phyloP scores from a whole-genome alignment of 2,329 filamentous ascomycete genomes.

The Neofusicoccum kwambonambiense region DNA sequence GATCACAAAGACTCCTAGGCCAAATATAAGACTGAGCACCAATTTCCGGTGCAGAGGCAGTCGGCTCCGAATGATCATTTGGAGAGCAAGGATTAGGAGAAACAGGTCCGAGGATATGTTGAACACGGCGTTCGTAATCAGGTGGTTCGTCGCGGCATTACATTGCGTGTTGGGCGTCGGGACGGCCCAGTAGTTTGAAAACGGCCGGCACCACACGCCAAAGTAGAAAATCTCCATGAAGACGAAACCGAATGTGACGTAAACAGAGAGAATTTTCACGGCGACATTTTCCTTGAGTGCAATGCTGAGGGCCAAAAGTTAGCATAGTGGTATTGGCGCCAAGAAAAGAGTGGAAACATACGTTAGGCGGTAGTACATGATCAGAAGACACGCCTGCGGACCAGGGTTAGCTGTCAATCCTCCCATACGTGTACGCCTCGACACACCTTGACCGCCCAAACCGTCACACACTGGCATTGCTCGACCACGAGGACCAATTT shows the following conservation, averaged over 20 bases:
- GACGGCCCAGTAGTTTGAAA: constrained; percentile 36
- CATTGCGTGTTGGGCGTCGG: constrained; percentile 35
- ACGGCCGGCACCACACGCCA: constrained; percentile 41
- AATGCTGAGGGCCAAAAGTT: constrained; percentile 15
- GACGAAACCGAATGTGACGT: constrained; percentile 34
- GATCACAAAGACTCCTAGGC: constrained; percentile 44
- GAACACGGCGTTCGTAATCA: constrained; percentile 48
- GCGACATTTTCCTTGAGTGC: constrained; percentile 35
- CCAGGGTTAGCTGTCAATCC: not conserved
- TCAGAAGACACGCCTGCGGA: constrained; percentile 31
- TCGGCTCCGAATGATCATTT: constrained; percentile 38
- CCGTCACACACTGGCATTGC: constrained; percentile 35
- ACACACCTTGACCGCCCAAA: constrained; percentile 33
- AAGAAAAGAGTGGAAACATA: constrained; percentile 19
- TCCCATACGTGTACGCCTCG: not conserved
- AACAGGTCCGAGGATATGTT: constrained; percentile 39
- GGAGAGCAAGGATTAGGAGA: constrained; percentile 38
- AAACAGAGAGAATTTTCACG: constrained; percentile 34
- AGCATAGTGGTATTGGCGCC: not conserved
- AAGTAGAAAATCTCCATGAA: constrained; percentile 43
- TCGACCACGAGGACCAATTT: constrained; percentile 42
- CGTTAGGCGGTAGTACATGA: constrained; percentile 40
- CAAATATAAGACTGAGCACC: constrained; percentile 52
- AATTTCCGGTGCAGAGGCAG: constrained; percentile 45
- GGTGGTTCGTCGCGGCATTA: constrained; percentile 47